phyloP scores from a whole-genome alignment of 1,284 basidiomycete species.

The Malassezia brasiliensis region DNA sequence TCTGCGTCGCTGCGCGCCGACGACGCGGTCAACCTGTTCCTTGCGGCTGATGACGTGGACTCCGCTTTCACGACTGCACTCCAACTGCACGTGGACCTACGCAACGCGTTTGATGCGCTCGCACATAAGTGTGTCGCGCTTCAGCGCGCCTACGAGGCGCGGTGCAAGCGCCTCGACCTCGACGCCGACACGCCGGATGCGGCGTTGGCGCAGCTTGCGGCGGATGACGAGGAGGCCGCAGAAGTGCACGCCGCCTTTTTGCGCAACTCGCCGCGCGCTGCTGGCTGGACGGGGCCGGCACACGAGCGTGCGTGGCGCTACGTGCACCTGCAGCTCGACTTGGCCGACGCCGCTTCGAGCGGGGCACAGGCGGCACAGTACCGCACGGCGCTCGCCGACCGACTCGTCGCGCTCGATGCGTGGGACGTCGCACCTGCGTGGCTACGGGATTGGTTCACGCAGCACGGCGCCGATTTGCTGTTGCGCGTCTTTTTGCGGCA shows the following conservation, averaged over 20 bases:
- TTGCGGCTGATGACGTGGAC: slow-evolving; percentile 69
- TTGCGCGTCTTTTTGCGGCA: slow-evolving; percentile 65
- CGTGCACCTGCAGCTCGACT: slow-evolving; percentile 65
- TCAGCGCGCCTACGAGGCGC: not conserved
- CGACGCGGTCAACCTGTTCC: slow-evolving; percentile 68
- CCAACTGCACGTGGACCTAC: slow-evolving; percentile 72
- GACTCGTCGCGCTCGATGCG: slow-evolving; percentile 58
- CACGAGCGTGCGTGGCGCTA: slow-evolving; percentile 78
- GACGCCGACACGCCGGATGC: slow-evolving; percentile 9
- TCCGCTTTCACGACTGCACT: slow-evolving; percentile 68
- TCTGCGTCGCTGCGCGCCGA: slow-evolving; percentile 25
- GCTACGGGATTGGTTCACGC: slow-evolving; percentile 65
- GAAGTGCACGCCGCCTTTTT: slow-evolving; percentile 29
- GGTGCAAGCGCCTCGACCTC: not conserved
- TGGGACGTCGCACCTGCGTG: slow-evolving; percentile 62
- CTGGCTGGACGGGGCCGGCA: slow-evolving; percentile 70
- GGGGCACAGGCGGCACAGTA: slow-evolving; percentile 52
- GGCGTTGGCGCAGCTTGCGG: not conserved
- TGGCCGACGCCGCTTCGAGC: slow-evolving; percentile 55
- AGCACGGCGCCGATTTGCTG: slow-evolving; percentile 65
- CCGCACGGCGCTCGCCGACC: slow-evolving; percentile 49
- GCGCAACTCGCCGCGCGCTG: slow-evolving; percentile 26
- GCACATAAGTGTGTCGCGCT: slow-evolving; percentile 62
- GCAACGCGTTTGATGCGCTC: slow-evolving; percentile 68
- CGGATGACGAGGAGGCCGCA: slow-evolving; percentile 12